Evolutionary conservation across 352 stramenopile species (phyloP), one percentile per base, ranked within the genome.

Genomic region (Globisporangium echinulatum): DNA sequence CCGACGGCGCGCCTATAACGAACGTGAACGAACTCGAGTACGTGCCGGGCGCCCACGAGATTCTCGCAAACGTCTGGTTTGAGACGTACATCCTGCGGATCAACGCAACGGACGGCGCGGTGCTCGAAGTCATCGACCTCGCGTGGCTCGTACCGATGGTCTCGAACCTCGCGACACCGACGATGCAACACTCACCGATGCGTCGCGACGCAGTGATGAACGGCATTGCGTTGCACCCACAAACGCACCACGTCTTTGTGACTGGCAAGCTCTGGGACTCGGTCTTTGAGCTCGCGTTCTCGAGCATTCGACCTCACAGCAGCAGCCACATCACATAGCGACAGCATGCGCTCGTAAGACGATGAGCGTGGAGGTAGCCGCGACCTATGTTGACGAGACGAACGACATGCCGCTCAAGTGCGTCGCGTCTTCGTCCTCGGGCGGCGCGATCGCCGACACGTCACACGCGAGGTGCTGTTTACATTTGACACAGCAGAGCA

Each of bases 31-130:
- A 96, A 55, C 76, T 96, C 49, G 88, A 96, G 73, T 95, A 75
- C 49, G 80, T 94, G 1, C 66, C 91, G 33, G 85, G 75, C 5
- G 77, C 90, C 54, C 68, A 96, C 38, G 82, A 93, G 58, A 71
- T 96, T 19, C 72, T 95, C 9, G 88, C 88, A 14, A 96, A 96
- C 58, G 80, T 96, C 17, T 96, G 88, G 88, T 88, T 89, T 59
- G 63, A 82, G 50, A 74, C 89, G 60, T 40, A 82, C 52, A 73
- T 96, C 25, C 54, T 96, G 48, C 78, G 82, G 11, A 96, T 96
- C 51, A 71, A 95, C 58, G 69, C 81, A 14, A 52, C 43, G n/a
- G 84, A 70, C 37, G 88, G 88, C 17, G 49, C 61, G 15, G 80
- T 96, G 19, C 54, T 92, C 15, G 82, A 93, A 60, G 59, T 72